A percentile compares a stretch with the other conserved stretches of the same genome.
phyloP scores from a whole-genome alignment of 768 basidiomycete genomes.

The Termitomyces sp. region DNA sequence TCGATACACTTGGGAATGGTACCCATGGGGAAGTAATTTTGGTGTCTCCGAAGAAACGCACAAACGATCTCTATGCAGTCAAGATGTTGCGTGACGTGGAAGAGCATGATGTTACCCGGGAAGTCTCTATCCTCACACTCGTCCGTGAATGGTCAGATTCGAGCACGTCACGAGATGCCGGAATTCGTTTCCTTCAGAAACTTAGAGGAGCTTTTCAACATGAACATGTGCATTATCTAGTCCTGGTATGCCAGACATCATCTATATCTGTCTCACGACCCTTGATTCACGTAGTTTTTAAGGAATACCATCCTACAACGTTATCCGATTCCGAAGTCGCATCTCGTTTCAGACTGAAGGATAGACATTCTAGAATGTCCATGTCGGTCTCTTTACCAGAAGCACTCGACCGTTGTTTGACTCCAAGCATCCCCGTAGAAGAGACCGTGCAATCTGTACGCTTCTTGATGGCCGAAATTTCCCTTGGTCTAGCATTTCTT shows the following conservation, averaged over 20 bases:
- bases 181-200: constrained; percentile 20
- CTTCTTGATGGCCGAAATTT: constrained; percentile 26
- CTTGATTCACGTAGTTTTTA: neutral
- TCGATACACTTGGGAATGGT: constrained; percentile 20
- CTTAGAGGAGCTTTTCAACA: constrained; percentile 18
- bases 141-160: constrained; percentile 11
- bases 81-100: constrained; percentile 17
- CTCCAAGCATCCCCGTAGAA: constrained; percentile 1
- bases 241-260: constrained; percentile 16
- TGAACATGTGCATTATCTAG: constrained; percentile 16
- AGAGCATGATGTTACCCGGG: constrained; percentile 10
- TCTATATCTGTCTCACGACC: neutral
- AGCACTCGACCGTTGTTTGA: constrained; percentile 1
- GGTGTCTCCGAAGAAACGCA: constrained; percentile 9
- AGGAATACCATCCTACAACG: constrained; percentile 29
- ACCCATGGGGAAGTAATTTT: constrained; percentile 22
- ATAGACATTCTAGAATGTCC: constrained; percentile 2
- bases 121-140: constrained; percentile 18
- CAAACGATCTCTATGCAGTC: constrained; percentile 16
- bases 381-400: constrained; percentile 12
- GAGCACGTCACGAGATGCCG: neutral
- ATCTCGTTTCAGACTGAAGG: constrained; percentile 17
- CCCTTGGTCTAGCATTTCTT: constrained; percentile 32
- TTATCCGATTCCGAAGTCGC: constrained; percentile 24
- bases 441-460: constrained; percentile 18